Evolutionary conservation across 768 basidiomycete genomes (phyloP), one percentile per base, ranked within the genome.

Genomic region (Lenzites betulinus): DNA sequence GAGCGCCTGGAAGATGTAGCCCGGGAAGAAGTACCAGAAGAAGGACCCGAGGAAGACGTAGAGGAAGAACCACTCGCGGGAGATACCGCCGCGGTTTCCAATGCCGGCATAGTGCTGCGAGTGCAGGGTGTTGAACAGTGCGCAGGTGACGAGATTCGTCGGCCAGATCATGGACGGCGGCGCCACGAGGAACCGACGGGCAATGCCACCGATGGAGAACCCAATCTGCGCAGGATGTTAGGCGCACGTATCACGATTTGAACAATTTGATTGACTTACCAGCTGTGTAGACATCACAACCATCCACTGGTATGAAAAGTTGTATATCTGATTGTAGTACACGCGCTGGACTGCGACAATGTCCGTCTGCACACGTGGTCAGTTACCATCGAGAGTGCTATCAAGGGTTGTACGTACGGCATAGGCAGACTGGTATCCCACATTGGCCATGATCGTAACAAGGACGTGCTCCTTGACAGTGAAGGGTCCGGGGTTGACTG

Each of bases 381-480:
- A 35, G 25, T 26, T 20, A 8, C 22, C 8, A 9, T 18, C 12
- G 33, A 30, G 1, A 20, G 5, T 13, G 9, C 16, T 16, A 43
- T 11, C 2, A 49, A 28, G 7, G 13, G 30, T 4, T 33, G 30
- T 8, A 66, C 67, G 36, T 47, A 67, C 69, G 18, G 75, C 75
- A 48, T 75, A 76, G 3, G 77, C 75, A 28, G 69, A 67, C 4
- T 42, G 33, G 22, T 64, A 66, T 18, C 74, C 76, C 20, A 78
- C 74, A 43, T 67, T 71, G 12, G 77, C 76, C 77, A 79, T 78
- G 58, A 80, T 77, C 18, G 67, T 75, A 55, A 79, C 76, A 48
- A 81, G 62, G 26, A 86, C 85, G 72, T 87, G 86, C 70, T 90
- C 90, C 73, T 92, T 92, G 67, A 90, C 83, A 0, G 81, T 80